Base-by-base conservation (phyloP, 495 filamentous ascomycete genomes). In the Geoglossum glabrum region DNA sequence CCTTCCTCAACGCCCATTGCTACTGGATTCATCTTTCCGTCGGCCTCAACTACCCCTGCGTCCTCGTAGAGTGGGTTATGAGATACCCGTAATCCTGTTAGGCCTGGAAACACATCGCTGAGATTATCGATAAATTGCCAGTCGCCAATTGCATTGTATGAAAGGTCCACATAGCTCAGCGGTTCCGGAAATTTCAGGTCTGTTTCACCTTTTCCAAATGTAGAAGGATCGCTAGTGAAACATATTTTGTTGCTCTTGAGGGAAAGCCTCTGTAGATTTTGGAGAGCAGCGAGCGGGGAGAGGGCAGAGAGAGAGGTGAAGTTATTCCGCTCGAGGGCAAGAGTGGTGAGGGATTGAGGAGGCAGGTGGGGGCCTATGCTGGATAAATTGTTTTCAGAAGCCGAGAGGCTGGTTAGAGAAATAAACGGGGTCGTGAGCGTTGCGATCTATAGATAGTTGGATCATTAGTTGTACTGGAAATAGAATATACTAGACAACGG, bases 61-160 rank as follows among this genome's bases (percentile, higher is more conserved):
- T 55, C 71, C 49, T 80, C 71, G 71, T 82, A 88, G 33, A 97
- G 76, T 0, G 90, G 87, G 64, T 96, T 96, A 65, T 85, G 81
- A 2, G 85, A 80, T 59, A 93, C 77, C 13, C 89, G 82, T 45
- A 98, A 79, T 23, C 76, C 76, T 36, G 66, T 73, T 19, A 90
- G 70, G n/a, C 78, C 76, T 1, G 90, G 90, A 59, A 93, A 87
- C 13, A 77, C 70, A 4, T 61, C 54, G 0, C 76, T 66, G 4
- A 96, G 73, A 0, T 71, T 61, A 61, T 94, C 81, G 56, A 95
- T 73, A 62, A 86, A 81, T 34, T 65, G 60, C 84, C 87, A 94
- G 36, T 72, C 71, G n/a, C 72, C 62, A 45, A 96, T 77, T 1
- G 70, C 65, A 70, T 95, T 95, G 70, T 84, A 83, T 19, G 87